Conservation (phyloP, 2,329 filamentous ascomycete species). For the Epichloe hybrida region DNA sequence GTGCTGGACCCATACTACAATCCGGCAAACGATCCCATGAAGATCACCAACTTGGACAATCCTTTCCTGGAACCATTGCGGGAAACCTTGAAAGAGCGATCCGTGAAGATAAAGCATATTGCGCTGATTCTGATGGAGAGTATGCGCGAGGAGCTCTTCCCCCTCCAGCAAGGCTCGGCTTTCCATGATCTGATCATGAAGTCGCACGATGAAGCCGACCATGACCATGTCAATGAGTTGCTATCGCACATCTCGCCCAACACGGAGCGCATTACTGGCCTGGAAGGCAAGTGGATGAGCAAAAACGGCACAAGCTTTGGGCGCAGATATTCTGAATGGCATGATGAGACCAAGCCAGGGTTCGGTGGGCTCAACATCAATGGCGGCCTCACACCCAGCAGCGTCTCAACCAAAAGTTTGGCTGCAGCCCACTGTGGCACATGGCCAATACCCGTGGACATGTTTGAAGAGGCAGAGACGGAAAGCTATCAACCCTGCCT, state of each 20-base stretch:
- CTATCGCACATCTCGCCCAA: conserved; percentile 13
- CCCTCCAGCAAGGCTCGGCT: conserved; percentile 24
- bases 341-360: conserved; percentile 7
- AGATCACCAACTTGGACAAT: conserved; percentile 25
- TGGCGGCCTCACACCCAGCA: conserved; percentile 26
- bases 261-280: conserved; percentile 12
- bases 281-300: conserved; percentile 8
- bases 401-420: conserved; percentile 29
- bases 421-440: conserved; percentile 27
- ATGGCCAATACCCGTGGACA: conserved; percentile 25
- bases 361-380: conserved; percentile 27
- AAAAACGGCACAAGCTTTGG: conserved; percentile 6
- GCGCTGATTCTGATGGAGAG: conserved; percentile 29
- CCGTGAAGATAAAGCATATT: conserved; percentile 26
- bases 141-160: conserved; percentile 31
- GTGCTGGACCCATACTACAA: conserved; percentile 15
- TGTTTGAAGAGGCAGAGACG: conserved; percentile 27
- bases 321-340: conserved; percentile 4
- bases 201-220: conserved; percentile 19
- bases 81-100: conserved; percentile 14
- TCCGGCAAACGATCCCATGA: conserved; percentile 24
- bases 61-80: conserved; percentile 16
- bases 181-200: conserved; percentile 21
- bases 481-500: conserved; percentile 32
- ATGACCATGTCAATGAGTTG: conserved; percentile 9